Evolutionary conservation across 495 filamentous ascomycete species (phyloP).

Genomic region (Neurospora hispaniola): DNA sequence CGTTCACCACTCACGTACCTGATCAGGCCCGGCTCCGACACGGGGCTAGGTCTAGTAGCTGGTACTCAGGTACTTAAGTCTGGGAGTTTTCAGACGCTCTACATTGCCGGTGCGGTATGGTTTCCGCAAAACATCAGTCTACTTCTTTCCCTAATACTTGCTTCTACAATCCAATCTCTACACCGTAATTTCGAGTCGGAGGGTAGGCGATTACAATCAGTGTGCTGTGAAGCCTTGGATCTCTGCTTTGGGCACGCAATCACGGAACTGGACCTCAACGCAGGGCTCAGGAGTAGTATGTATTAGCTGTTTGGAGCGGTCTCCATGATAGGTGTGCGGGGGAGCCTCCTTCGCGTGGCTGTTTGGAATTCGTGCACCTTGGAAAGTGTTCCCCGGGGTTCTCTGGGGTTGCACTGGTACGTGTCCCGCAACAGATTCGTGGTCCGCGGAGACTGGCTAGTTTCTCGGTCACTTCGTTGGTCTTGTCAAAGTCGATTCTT

Average conservation of each 20-base stretch:
- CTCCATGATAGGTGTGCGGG: neutral
- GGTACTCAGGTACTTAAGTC: neutral
- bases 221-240: neutral
- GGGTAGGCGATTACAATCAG: neutral
- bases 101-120: neutral
- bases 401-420: neutral
- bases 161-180: neutral
- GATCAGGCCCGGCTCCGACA: neutral
- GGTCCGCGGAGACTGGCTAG: neutral
- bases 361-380: neutral
- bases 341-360: neutral
- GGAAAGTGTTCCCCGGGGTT: neutral
- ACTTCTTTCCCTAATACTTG: neutral
- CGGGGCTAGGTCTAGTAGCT: neutral
- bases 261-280: neutral
- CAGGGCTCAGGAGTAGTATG: neutral
- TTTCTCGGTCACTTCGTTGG: neutral
- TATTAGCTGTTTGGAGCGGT: neutral
- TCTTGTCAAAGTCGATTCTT: neutral
- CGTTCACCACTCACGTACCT: neutral
- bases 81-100: neutral
- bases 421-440: neutral
- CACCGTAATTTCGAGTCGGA: neutral
- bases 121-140: neutral
- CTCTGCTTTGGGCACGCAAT: neutral